phyloP scores from a whole-genome alignment of 106 monocot species.

The Vanilla planifolia region DNA sequence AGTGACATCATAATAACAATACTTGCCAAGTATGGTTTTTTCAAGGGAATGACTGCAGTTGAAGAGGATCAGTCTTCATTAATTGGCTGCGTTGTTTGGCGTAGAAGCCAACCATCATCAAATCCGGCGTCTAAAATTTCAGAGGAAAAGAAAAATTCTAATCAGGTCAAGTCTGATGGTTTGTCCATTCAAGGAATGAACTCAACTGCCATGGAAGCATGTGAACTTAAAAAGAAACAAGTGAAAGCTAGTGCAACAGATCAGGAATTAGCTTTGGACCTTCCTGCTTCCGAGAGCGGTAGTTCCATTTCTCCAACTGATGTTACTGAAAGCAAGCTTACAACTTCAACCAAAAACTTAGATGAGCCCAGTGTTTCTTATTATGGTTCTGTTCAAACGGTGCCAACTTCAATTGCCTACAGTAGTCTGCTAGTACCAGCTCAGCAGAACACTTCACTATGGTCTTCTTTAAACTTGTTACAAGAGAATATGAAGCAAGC shows the following conservation, averaged over 20 bases:
- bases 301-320: background rate
- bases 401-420: conserved; percentile 5
- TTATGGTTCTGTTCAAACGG: background rate
- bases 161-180: background rate
- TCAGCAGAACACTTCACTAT: background rate
- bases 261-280: background rate
- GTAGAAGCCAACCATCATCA: conserved; percentile 26
- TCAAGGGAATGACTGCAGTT: conserved; percentile 63
- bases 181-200: conserved; percentile 3
- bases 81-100: conserved; percentile 78
- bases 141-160: conserved; percentile 14
- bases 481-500: conserved; percentile 6
- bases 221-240: background rate
- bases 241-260: conserved; percentile 1
- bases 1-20: conserved; percentile 75
- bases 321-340: conserved; percentile 6
- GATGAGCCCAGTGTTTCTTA: background rate
- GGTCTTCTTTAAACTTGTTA: conserved; percentile 6
- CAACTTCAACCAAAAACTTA: background rate
- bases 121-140: conserved; percentile 14
- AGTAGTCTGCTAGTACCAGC: conserved; percentile 16
- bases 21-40: conserved; percentile 75
- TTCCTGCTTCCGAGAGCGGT: background rate
- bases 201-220: conserved; percentile 15
- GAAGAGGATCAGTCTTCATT: conserved; percentile 67